Evolutionary conservation across 306 rosid genomes (phyloP), one percentile per base, ranked within the genome.

Genomic region (Cucurbita pepo): DNA sequence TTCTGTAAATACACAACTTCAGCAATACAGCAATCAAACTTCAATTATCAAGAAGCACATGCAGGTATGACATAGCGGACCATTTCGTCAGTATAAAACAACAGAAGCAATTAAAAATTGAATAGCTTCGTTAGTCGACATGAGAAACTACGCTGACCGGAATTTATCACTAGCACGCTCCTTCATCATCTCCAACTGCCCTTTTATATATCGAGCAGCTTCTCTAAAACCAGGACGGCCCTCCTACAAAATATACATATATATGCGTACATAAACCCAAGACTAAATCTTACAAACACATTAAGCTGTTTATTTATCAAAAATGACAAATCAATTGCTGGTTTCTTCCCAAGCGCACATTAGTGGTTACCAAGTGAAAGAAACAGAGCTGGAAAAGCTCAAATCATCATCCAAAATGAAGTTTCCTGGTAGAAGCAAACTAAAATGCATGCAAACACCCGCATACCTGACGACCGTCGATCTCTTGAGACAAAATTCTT

Each of bases 181-280:
- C 86, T 89, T 86, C 59, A 88, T 60, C 79, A 48, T 66, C 80
- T 85, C 95, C 78, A 95, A 76, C 79, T 88, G 95, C 25, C 82
- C 84, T 77, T 72, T 82, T 53, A 95, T 91, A 78, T 95, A 95
- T 3, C 79, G 67, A 71, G 95, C 96, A 67, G 97, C 99, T 83
- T 82, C 81, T 74, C 75, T 88, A 76, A 91, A 81, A 54, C 99
- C 99, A 80, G 96, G 95, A 10, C 96, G 91, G 16, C 99, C 99
- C 83, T 86, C 99, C 99, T 94, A 66, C 77, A 67, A 30, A 18
- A 22, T 10, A 44, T 3, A 65, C n/a, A n/a, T 71, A 65, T 77
- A 69, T 62, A 64, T 2, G 34, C 34, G 34, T 71, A 69, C 78
- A 69, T 70, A 50, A 51, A 86, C 58, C 45, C 70, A 75, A 48